Base-by-base conservation (phyloP, 2,329 filamentous ascomycete species). In the Lecanosticta acicola region DNA sequence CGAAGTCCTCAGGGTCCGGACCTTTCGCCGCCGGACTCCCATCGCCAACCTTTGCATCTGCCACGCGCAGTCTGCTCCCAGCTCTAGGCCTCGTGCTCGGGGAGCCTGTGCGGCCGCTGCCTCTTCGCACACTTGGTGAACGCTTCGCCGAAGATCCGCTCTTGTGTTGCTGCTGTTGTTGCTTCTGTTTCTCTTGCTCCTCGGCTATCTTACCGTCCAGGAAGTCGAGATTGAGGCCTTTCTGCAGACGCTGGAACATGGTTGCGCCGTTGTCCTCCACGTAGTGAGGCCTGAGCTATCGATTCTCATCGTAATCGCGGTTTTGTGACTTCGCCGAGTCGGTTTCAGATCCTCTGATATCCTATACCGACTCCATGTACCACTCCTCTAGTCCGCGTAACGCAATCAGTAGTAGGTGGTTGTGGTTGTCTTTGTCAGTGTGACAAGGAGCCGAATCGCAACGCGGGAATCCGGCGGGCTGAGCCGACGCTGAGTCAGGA, bases 1-100 rank as follows among this genome's bases (percentile, higher is more conserved):
- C 81, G 65, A 95, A 94, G 48, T 95, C 85, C 29, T 86, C 82
- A 20, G 91, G 90, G 66, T 96, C 90, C 1, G 87, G 85, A 33
- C 74, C 74, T 58, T 75, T 60, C n/a, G 48, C 48, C 17, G 48
- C 34, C 1, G 39, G 24, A 13, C 32, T 43, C 11, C 24, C 45
- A 43, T 55, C 50, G 7, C 39, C 26, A 21, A 37, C 53, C 41
- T 40, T 43, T 3, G 39, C 53, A n/a, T 60, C 60, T 13, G 54
- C 45, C 13, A 53, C 59, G 16, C 54, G 54, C 46, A 57, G 43
- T 36, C 53, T 49, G 39, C 58, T 59, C 5, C 53, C 52, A 7
- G 45, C 43, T 11, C 37, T n/a, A 17, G 39, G 32, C 41, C 59
- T 54, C 43, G 53, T 55, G 33, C 55, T 49, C 3, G 61, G 58